These are phyloP conservation scores for Picocystis sp. DNA, from an alignment of 163 green algal genomes.

Conservation along the genomic window DNA sequence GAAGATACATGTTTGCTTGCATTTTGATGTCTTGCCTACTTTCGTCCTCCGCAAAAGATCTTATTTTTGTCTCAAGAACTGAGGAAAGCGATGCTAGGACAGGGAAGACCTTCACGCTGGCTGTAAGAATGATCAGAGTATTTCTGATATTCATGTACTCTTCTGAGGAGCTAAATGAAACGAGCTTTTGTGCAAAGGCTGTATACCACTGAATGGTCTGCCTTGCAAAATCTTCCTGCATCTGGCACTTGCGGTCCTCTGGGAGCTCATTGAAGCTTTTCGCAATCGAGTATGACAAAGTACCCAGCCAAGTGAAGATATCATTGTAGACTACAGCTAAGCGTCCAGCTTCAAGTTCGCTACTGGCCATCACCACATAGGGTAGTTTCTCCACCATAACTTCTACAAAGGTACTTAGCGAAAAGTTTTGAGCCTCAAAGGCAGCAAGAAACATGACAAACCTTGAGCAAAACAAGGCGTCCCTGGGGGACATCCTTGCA, in stretches of 20 bases:
- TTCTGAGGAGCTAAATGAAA: not conserved
- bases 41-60: no score
- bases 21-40: no score
- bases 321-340: slow-evolving; percentile 2
- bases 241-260: not conserved
- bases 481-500: not conserved
- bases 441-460: not conserved
- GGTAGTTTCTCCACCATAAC: not conserved
- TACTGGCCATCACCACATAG: not conserved
- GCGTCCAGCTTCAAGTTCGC: not conserved
- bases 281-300: not conserved
- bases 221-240: not conserved
- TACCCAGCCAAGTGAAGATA: not conserved
- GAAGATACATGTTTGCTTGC: no score
- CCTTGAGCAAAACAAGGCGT: not conserved
- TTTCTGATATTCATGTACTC: slow-evolving; percentile 6
- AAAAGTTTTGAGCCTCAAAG: no score
- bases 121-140: slow-evolving; percentile 1
- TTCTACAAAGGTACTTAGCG: not conserved
- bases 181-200: not conserved
- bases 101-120: not conserved
- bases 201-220: not conserved
- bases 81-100: no score
- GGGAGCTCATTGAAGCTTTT: not conserved
- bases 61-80: no score